Evolutionary conservation across 768 basidiomycete genomes (phyloP).

Genomic region (Tulasnella sp.): DNA sequence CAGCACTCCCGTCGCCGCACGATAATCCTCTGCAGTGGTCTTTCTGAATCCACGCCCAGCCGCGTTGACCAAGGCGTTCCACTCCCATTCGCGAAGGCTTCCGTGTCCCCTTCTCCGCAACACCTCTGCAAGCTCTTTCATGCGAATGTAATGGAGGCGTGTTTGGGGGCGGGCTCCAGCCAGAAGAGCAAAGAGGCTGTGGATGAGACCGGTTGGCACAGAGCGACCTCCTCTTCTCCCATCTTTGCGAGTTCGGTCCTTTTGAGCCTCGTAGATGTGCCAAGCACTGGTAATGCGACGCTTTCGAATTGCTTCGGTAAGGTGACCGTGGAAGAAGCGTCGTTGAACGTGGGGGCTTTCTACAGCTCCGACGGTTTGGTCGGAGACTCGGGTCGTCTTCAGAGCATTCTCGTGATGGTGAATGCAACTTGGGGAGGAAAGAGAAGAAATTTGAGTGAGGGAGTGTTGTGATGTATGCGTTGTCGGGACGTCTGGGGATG

Average conservation of each 20-base stretch:
- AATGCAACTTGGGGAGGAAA: background rate
- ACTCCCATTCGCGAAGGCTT: conserved; percentile 57
- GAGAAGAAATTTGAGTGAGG: background rate
- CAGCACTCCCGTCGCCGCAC: conserved; percentile 55
- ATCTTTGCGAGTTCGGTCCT: background rate
- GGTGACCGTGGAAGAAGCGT: background rate
- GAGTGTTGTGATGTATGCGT: background rate
- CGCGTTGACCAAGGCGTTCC: conserved; percentile 69
- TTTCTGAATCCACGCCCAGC: conserved; percentile 64
- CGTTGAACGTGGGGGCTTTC: background rate
- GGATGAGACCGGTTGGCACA: conserved; percentile 39
- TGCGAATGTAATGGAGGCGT: conserved; percentile 55
- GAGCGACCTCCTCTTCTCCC: background rate
- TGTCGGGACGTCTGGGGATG: background rate
- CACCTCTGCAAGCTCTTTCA: conserved; percentile 62
- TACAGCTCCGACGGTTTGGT: background rate
- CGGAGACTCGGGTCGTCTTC: background rate
- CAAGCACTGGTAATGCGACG: background rate
- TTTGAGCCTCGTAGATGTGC: conserved; percentile 1
- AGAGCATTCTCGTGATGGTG: background rate
- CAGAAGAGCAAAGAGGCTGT: conserved; percentile 60
- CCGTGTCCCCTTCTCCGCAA: conserved; percentile 54
- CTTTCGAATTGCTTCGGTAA: background rate
- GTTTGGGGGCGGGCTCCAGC: conserved; percentile 50
- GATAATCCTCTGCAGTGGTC: conserved; percentile 54